Conservation (phyloP, 2,329 filamentous ascomycete genomes). For the Boeremia exigua region DNA sequence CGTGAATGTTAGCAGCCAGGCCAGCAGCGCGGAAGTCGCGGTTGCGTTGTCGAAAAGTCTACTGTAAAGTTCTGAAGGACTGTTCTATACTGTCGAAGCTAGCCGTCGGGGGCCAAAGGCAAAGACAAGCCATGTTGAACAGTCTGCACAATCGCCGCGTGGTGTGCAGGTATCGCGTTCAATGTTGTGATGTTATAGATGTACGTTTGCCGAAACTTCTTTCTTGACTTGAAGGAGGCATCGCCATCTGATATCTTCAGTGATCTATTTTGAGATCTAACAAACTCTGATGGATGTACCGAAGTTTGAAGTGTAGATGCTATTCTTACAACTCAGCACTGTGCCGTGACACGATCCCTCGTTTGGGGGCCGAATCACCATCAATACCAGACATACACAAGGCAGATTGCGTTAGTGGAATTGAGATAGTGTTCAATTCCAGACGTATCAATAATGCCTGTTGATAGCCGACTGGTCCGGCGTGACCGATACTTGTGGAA, state of each 20-base stretch:
- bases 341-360: constrained; percentile 1
- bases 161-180: neutral
- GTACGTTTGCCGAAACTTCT: neutral
- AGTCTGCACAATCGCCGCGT: neutral
- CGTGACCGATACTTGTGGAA: neutral
- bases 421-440: neutral
- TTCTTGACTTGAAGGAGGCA: neutral
- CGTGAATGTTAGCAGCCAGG: neutral
- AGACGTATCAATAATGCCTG: neutral
- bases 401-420: neutral
- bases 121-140: neutral
- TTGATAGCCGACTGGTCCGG: neutral
- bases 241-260: constrained; percentile 6
- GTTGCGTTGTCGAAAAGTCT: neutral
- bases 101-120: neutral
- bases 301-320: neutral
- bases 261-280: constrained; percentile 3
- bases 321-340: constrained; percentile 1
- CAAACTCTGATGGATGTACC: neutral
- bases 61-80: constrained; percentile 8
- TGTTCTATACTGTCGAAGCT: neutral
- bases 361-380: constrained; percentile 3
- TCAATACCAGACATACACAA: neutral
- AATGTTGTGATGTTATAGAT: neutral
- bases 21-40: neutral